phyloP scores from a whole-genome alignment of 352 stramenopile species.

The Pythium diclinum region DNA sequence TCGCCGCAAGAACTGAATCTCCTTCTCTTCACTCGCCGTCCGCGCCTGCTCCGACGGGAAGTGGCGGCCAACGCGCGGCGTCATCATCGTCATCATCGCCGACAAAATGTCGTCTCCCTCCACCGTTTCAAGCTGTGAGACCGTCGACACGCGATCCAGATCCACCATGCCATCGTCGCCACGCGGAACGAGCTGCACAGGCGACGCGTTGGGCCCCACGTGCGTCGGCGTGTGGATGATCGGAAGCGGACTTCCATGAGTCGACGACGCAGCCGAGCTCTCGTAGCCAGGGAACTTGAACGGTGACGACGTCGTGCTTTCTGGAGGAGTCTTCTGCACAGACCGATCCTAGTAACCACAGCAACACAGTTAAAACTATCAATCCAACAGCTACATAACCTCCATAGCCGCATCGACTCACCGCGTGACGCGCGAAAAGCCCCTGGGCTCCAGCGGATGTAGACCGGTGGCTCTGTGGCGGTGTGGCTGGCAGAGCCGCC shows the following conservation, averaged over 20 bases:
- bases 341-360: conserved; percentile 22
- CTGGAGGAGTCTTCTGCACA: conserved; percentile 19
- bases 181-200: conserved; percentile 12
- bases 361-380: not conserved
- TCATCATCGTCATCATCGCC: conserved; percentile 40
- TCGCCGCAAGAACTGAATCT: conserved; percentile 42
- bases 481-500: not conserved
- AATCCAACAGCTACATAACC: not conserved
- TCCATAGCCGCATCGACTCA: conserved; percentile 10
- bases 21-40: conserved; percentile 47
- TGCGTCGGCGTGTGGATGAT: conserved; percentile 5
- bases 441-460: conserved; percentile 6
- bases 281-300: conserved; percentile 29
- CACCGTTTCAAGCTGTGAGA: conserved; percentile 49
- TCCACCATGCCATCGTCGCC: conserved; percentile 43
- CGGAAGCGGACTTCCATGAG: conserved; percentile 8
- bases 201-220: not conserved
- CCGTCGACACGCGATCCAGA: conserved; percentile 34
- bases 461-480: conserved; percentile 15
- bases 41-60: conserved; percentile 51
- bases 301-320: conserved; percentile 26
- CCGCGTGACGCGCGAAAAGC: conserved; percentile 24
- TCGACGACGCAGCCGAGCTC: conserved; percentile 17
- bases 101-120: conserved; percentile 64
- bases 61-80: conserved; percentile 37